Base-by-base conservation (phyloP, 1,284 basidiomycete species). In the Cutaneotrichosporon sp. region DNA sequence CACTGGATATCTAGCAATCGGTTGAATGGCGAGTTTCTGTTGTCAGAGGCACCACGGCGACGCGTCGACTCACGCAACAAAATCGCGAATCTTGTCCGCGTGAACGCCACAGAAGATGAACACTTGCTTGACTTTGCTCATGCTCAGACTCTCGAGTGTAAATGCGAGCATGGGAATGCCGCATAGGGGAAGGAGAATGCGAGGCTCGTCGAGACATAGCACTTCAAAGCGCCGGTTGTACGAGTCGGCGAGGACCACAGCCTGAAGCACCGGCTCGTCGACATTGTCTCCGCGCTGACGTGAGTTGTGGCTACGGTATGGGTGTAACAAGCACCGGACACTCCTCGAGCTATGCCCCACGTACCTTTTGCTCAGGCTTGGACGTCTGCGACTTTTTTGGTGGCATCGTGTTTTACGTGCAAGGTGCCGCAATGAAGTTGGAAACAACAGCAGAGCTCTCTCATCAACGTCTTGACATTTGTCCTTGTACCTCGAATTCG, bases 171-270 rank as follows among this genome's bases (percentile, higher is more conserved):
- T 77, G 4, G 93, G 88, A 1, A 88, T 87, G 70, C 94, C 94
- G 76, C 92, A 93, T 59, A 98, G 82, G 0, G 94, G 94, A 19
- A 98, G 79, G 10, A 98, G 80, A 68, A 88, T 88, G 68, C 90
- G 82, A 55, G 90, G 90, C 76, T 83, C 87, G 67, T 82, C 82
- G 43, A 81, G 79, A 29, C 90, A 94, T 19, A 97, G 80, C 16
- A 93, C 93, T 58, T 87, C 82, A 69, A 96, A 93, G 55, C 90
- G 84, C 64, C 86, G 87, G 78, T 93, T 92, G 79, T 93, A 97
- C 64, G 88, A 92, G 75, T 97, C 92, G 12, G 93, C 91, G 38
- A 97, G 84, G 47, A 97, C 83, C 53, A 97, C 88, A 31, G 92
- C 92, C 67, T 94, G 91, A 3, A 97, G 77, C 26, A 87, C 82